These are phyloP conservation scores for Capsicum rhomboideum DNA, from an alignment of 257 asterid genomes.

Conservation along the genomic window DNA sequence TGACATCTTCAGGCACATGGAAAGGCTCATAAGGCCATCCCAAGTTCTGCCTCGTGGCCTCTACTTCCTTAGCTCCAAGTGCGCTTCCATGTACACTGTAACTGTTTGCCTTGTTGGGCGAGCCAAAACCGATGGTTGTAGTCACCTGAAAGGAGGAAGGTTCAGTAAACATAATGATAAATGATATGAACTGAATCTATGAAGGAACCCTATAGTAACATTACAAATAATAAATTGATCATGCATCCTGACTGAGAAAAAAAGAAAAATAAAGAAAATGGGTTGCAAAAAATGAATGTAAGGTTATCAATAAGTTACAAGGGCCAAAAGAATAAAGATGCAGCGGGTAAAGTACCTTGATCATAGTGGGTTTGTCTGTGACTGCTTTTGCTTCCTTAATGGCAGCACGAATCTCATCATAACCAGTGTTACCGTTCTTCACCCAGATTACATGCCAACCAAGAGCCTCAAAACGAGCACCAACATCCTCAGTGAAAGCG, in stretches of 20 bases:
- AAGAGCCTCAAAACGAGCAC: slow-evolving; percentile 65
- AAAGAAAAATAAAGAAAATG: neutral
- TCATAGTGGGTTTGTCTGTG: slow-evolving; percentile 73
- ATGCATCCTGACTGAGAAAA: neutral
- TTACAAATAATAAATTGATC: neutral
- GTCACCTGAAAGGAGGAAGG: slow-evolving; percentile 39
- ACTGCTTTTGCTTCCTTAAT: slow-evolving; percentile 81
- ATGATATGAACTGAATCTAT: neutral
- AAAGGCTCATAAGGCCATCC: slow-evolving; percentile 89
- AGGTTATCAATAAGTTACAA: neutral
- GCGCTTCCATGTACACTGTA: slow-evolving; percentile 87
- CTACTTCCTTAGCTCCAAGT: slow-evolving; percentile 89
- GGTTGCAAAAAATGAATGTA: neutral
- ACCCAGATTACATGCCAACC: slow-evolving; percentile 95
- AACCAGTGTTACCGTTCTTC: slow-evolving; percentile 76
- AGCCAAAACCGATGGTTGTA: slow-evolving; percentile 74
- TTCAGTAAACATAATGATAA: neutral
- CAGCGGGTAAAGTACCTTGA: slow-evolving; percentile 37
- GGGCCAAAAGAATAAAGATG: neutral
- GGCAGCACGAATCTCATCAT: slow-evolving; percentile 88
- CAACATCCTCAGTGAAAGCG: slow-evolving; percentile 73
- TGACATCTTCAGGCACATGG: slow-evolving; percentile 93
- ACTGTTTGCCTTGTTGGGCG: slow-evolving; percentile 76
- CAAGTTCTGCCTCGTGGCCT: slow-evolving; percentile 90
- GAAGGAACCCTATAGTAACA: neutral